Conservation (phyloP, 768 basidiomycete species). For the Fibroporia radiculosa region DNA sequence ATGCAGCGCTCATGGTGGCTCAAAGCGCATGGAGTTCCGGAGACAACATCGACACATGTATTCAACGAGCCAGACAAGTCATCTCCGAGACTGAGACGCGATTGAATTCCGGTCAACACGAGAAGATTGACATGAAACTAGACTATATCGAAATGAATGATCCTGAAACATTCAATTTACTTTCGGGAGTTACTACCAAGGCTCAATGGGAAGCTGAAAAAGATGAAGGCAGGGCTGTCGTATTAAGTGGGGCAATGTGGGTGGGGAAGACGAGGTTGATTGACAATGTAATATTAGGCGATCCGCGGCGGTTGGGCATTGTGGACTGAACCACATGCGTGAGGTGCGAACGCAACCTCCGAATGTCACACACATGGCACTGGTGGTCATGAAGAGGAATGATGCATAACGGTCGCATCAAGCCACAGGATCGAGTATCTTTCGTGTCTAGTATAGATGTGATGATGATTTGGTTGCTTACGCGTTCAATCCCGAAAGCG, state of each 20-base stretch:
- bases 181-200: constrained; percentile 29
- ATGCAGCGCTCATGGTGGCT: constrained; percentile 58
- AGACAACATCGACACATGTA: constrained; percentile 40
- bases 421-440: too few species aligned
- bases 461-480: too few species aligned
- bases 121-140: constrained; percentile 46
- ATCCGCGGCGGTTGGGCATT: constrained; percentile 23
- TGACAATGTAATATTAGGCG: constrained; percentile 81
- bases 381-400: too few species aligned
- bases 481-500: too few species aligned
- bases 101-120: constrained; percentile 16
- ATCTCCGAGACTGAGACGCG: constrained; percentile 26
- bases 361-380: too few species aligned
- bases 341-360: too few species aligned
- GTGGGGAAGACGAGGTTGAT: constrained; percentile 85
- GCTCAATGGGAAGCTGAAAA: constrained; percentile 20
- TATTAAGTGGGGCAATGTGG: constrained; percentile 84
- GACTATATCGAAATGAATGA: constrained; percentile 93
- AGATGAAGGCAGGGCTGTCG: constrained; percentile 33
- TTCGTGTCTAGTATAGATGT: too few species aligned
- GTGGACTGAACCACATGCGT: constrained; percentile 1
- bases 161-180: constrained; percentile 59
- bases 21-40: constrained; percentile 47
- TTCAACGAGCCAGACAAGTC: constrained; percentile 35
- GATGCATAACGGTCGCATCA: too few species aligned